Percentiles rank a stretch among this genome's conserved stretches.
phyloP scores from a whole-genome alignment of 2,329 filamentous ascomycete genomes.

The Cordyceps cateniannulata region DNA sequence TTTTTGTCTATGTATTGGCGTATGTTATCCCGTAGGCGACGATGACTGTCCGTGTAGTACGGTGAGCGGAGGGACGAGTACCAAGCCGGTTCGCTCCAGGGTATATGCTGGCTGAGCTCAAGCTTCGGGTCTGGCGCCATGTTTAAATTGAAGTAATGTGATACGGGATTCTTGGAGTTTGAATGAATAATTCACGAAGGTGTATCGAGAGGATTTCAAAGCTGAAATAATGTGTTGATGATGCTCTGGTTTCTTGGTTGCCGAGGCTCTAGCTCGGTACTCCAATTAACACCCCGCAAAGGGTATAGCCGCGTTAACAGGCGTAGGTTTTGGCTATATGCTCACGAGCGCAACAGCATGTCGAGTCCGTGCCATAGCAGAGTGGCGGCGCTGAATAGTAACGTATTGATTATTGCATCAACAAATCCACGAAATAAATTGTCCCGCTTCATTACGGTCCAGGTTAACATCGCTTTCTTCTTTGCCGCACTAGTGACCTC shows the following conservation, averaged over 20 bases:
- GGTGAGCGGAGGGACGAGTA: constrained; percentile 30
- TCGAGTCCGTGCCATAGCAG: too few species aligned
- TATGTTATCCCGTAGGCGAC: constrained; percentile 47
- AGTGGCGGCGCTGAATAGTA: too few species aligned
- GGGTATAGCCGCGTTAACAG: background rate
- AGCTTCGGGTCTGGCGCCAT: constrained; percentile 20
- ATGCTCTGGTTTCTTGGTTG: background rate
- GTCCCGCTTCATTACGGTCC: too few species aligned
- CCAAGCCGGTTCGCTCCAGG: constrained; percentile 24
- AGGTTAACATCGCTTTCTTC: too few species aligned
- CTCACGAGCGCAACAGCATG: background rate
- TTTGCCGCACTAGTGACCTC: too few species aligned
- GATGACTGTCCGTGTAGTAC: constrained; percentile 59
- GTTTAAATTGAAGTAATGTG: background rate
- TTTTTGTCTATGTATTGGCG: constrained; percentile 53
- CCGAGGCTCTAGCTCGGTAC: background rate
- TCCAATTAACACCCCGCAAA: background rate
- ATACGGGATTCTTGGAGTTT: background rate
- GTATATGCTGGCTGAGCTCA: constrained; percentile 16
- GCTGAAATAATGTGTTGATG: too few species aligned
- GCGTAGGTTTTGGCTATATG: background rate
- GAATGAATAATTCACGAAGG: background rate
- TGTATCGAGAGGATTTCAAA: background rate
- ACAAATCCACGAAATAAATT: too few species aligned
- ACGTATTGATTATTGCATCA: too few species aligned